These are phyloP conservation scores for Cryptosporidium baileyi DNA, from an alignment of 169 alveolate genomes.

Conservation along the genomic window DNA sequence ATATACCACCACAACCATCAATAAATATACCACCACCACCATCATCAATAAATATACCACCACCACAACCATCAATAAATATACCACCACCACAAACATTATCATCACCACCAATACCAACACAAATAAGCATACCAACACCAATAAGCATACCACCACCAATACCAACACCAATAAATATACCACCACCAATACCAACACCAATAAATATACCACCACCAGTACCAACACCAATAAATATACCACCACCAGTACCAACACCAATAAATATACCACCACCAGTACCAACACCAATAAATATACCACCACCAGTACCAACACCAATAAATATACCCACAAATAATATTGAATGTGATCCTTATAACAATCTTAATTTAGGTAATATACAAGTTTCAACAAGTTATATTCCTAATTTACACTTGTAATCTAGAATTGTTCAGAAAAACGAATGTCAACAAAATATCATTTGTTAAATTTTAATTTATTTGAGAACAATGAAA, in stretches of 20 bases:
- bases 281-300: neutral
- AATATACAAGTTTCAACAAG: slow-evolving; percentile 20
- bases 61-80: neutral
- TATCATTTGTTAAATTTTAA: no score
- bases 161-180: no score
- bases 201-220: neutral
- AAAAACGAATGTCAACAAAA: no score
- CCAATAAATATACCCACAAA: no score
- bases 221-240: neutral
- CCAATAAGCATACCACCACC: neutral
- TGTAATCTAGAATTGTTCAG: no score
- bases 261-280: neutral
- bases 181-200: no score
- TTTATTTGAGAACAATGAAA: no score
- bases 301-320: neutral
- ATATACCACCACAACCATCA: neutral
- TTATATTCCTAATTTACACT: slow-evolving; percentile 13
- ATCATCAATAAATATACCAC: neutral
- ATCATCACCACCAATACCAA: neutral
- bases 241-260: slow-evolving; percentile 4
- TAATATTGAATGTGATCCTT: neutral
- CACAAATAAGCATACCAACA: no score
- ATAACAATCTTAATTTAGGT: neutral
- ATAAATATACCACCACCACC: neutral
- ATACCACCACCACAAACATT: neutral